Base-by-base conservation (phyloP, 129 eudicot genomes). In the Helianthus tuberosus region DNA sequence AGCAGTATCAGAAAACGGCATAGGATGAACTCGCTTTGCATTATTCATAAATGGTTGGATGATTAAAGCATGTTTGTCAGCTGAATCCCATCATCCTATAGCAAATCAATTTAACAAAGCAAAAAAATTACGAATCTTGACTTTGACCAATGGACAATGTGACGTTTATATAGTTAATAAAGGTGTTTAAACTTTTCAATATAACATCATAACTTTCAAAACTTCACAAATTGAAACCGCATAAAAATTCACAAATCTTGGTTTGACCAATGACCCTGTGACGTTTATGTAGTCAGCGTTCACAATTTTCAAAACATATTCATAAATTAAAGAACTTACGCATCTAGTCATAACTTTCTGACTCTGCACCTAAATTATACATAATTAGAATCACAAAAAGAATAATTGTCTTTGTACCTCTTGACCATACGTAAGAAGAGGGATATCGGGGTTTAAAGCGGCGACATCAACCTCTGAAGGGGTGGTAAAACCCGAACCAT, bases 391-490 rank as follows among this genome's bases (percentile, higher is more conserved):
- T n/a, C n/a, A n/a, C 36, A 1, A 25, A 7, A 58, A 58, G 43
- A 57, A 20, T n/a, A 58, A 58, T 58, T 58, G 64, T 58, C 72
- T 8, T 10, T 69, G 15, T 79, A 91, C 97, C 91, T 91, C 97
- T 82, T 91, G 92, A 32, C 93, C 95, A 73, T 91, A 91, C 9
- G 97, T 91, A 52, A 91, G 87, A 71, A 88, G 94, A 12, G 91
- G 97, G 74, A 88, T 86, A 20, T 88, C 97, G 1, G 83, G 73
- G 67, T 77, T 74, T 69, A 84, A 46, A 61, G 66, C 7, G 20
- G 66, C 53, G 39, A 78, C 82, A 13, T 86, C 87, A 77, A 78
- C 43, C 63, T 89, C 96, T 0, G 89, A 85, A 9, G 89, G 86
- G 5, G 86, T 82, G 48, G 88, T 72, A 38, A 84, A 69, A n/a